Conservation (phyloP, 768 basidiomycete genomes). For the Chalciporus piperatus region DNA sequence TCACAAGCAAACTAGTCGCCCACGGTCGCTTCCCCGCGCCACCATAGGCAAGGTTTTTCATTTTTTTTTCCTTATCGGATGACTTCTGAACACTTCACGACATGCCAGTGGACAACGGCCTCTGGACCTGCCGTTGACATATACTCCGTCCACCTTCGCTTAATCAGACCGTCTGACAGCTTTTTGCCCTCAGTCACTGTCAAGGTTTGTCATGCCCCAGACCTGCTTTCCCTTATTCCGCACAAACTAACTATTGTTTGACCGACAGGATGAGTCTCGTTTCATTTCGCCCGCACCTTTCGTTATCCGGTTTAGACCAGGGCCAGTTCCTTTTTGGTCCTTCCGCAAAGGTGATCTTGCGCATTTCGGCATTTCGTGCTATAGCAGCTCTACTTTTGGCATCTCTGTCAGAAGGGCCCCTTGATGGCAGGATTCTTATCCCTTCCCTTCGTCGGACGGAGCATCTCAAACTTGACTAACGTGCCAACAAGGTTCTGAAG, state of each 20-base stretch:
- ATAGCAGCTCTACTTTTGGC: neutral
- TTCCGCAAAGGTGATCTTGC: neutral
- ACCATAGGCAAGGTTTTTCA: neutral
- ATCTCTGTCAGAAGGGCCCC: neutral
- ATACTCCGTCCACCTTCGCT: neutral
- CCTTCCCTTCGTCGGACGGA: conserved; percentile 2
- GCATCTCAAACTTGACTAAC: conserved; percentile 10
- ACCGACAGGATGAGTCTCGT: too few species aligned
- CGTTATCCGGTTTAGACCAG: neutral
- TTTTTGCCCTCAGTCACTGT: neutral
- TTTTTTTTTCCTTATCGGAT: neutral
- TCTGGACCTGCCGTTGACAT: neutral
- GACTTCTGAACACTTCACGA: too few species aligned
- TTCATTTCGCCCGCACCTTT: neutral
- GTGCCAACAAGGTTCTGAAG: neutral
- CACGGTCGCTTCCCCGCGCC: too few species aligned
- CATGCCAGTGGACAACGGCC: too few species aligned
- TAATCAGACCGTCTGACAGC: neutral
- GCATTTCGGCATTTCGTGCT: neutral
- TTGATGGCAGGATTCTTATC: neutral
- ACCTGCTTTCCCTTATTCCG: too few species aligned
- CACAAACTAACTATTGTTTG: too few species aligned
- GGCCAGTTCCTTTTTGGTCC: neutral
- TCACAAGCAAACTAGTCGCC: too few species aligned
- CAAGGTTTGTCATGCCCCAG: neutral